Evolutionary conservation across 345 rosid species (phyloP).

Genomic region (Corchorus capsularis): DNA sequence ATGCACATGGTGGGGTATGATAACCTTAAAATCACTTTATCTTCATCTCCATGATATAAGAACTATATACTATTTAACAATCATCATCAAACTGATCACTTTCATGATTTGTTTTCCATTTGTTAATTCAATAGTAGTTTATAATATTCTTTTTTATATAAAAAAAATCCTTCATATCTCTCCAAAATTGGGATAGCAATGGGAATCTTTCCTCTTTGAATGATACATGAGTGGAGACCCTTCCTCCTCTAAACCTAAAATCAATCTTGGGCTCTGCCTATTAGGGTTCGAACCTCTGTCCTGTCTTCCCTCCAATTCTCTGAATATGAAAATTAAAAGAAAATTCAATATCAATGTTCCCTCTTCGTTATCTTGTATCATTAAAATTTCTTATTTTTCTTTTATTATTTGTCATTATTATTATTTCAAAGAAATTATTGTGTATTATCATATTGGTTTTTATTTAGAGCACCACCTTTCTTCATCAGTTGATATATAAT

Average conservation of each 20-base stretch:
- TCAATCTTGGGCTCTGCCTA: background rate
- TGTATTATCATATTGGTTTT: background rate
- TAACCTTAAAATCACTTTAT: conserved; percentile 26
- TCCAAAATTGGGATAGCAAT: conserved; percentile 4
- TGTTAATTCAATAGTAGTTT: background rate
- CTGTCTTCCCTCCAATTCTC: no score
- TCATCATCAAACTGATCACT: background rate
- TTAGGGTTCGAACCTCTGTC: no score
- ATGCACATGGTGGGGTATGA: conserved; percentile 40
- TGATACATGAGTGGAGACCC: conserved; percentile 31
- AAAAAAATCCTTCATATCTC: background rate
- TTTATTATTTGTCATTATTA: background rate
- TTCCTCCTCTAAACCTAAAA: conserved; percentile 3
- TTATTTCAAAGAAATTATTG: background rate
- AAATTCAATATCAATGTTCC: no score
- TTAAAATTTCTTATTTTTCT: background rate
- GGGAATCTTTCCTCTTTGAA: conserved; percentile 27
- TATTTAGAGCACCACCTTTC: background rate
- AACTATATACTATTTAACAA: background rate
- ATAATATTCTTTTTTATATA: background rate
- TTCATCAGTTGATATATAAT: background rate
- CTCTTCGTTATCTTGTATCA: background rate
- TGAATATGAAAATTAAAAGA: no score
- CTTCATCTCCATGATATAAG: conserved; percentile 6
- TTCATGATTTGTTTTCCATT: conserved; percentile 10